These are phyloP conservation scores for Vaccinium darrowii DNA, from an alignment of 148 eudicot genomes.

Conservation along the genomic window DNA sequence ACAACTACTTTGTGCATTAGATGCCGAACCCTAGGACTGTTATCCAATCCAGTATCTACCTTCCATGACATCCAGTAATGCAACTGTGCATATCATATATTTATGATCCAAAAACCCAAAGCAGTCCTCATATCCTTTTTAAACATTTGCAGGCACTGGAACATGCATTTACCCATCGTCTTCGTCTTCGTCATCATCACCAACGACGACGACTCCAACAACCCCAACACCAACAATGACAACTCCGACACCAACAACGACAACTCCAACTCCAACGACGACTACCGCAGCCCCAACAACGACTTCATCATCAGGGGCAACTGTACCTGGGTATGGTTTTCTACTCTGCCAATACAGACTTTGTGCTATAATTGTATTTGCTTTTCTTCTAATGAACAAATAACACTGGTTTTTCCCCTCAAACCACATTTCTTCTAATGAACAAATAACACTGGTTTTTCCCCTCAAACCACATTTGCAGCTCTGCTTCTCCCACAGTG, in stretches of 20 bases:
- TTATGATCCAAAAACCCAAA: neutral
- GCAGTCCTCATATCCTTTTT: constrained; percentile 12
- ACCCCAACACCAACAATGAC: constrained; percentile 23
- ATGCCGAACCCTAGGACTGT: neutral
- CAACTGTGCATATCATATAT: neutral
- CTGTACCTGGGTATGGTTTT: constrained; percentile 36
- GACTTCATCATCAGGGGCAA: constrained; percentile 41
- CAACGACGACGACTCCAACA: constrained; percentile 24
- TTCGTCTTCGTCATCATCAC: constrained; percentile 27
- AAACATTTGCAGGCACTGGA: constrained; percentile 61
- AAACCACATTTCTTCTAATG: neutral
- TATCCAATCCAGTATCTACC: neutral
- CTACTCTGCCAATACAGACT: constrained; percentile 10
- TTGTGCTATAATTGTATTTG: neutral
- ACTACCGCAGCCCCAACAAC: constrained; percentile 29
- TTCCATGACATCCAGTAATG: neutral
- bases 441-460: neutral
- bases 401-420: too few relatives aligned
- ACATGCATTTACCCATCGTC: constrained; percentile 59
- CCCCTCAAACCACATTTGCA: constrained; percentile 27
- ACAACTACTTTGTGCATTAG: neutral
- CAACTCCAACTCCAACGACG: constrained; percentile 22
- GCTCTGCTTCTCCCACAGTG: constrained; percentile 51
- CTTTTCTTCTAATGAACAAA: too few relatives aligned
- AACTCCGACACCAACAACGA: constrained; percentile 18